Percentiles rank a stretch among this genome's conserved stretches.
phyloP scores from a whole-genome alignment of 768 basidiomycete species.

The Leccinum imitatum region DNA sequence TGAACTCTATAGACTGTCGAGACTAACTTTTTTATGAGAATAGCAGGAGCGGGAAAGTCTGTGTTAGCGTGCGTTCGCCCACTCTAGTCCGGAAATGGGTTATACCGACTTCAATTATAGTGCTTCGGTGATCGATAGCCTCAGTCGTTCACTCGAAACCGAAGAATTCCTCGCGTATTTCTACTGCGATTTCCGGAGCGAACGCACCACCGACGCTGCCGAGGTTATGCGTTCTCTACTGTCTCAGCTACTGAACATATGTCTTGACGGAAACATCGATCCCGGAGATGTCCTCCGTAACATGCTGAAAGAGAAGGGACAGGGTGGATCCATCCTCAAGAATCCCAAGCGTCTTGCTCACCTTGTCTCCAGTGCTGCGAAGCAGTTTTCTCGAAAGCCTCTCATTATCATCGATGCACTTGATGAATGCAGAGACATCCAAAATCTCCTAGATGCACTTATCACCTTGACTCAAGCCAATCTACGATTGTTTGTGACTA shows the following conservation, averaged over 20 bases:
- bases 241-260: not conserved
- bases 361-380: not conserved
- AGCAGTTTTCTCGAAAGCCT: not conserved
- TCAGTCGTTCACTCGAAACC: not conserved
- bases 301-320: not conserved
- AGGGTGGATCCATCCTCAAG: not conserved
- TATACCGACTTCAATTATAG: not conserved
- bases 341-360: not conserved
- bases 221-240: not conserved
- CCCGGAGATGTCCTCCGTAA: not conserved
- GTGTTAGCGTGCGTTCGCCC: not conserved
- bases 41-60: not conserved
- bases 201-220: not conserved
- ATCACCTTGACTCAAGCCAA: not conserved
- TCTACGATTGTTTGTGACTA: constrained; percentile 13
- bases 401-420: constrained; percentile 15
- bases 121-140: not conserved
- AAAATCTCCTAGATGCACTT: constrained; percentile 4
- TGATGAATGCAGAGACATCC: constrained; percentile 16
- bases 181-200: not conserved
- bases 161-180: not conserved
- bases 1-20: not conserved
- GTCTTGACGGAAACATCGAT: not conserved
- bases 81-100: not conserved
- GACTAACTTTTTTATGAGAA: not conserved